Conservation (phyloP, 208 protist species). For the Trypanosomatidae sp. region DNA sequence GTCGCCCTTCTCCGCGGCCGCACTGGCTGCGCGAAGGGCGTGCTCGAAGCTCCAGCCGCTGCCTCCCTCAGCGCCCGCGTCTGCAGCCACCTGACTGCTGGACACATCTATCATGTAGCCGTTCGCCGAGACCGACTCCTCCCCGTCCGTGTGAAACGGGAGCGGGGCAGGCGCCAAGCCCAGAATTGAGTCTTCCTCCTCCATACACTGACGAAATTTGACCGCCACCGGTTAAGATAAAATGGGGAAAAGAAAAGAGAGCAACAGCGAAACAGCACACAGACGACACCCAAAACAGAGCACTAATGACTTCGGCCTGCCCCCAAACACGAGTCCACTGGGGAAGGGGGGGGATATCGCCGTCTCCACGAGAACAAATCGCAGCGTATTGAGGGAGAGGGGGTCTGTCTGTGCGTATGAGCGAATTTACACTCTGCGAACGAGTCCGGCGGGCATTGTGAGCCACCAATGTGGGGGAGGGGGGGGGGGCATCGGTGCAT, state of each 20-base stretch:
- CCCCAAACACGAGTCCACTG: neutral
- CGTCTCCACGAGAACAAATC: neutral
- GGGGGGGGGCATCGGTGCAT: neutral
- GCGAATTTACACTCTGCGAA: neutral
- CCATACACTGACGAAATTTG: conserved; percentile 17
- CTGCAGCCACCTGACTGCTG: neutral
- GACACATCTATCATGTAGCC: neutral
- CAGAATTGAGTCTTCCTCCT: conserved; percentile 38
- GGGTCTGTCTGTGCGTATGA: neutral
- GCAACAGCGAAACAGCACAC: neutral
- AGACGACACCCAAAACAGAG: neutral
- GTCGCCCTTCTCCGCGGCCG: neutral
- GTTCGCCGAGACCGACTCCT: neutral
- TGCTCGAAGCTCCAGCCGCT: conserved; percentile 27
- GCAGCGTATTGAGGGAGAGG: neutral
- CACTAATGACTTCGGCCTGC: neutral
- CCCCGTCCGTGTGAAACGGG: conserved; percentile 4
- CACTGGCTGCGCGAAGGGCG: conserved; percentile 14
- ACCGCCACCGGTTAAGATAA: neutral
- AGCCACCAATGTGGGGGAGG: neutral
- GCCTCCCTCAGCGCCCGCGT: neutral
- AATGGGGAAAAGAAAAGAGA: neutral
- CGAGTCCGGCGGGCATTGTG: neutral
- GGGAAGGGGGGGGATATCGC: neutral
- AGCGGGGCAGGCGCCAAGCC: conserved; percentile 17